These are phyloP conservation scores for Candida dajiaensis DNA, from an alignment of 805 yeast genomes.

Conservation along the genomic window DNA sequence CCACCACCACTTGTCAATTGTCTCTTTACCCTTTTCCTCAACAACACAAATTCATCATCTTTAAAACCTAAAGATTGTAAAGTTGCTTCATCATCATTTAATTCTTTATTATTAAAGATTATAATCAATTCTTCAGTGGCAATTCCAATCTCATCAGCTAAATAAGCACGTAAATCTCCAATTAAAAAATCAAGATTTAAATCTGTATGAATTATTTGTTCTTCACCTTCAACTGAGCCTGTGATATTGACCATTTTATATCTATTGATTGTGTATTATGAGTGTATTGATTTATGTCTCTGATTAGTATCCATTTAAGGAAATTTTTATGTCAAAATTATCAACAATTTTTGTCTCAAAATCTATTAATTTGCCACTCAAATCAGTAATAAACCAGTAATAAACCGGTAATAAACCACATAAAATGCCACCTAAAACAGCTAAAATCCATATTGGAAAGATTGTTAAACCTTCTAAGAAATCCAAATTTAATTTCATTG, in stretches of 20 bases:
- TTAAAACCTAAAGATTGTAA: constrained; percentile 42
- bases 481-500: neutral
- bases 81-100: constrained; percentile 14
- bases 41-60: constrained; percentile 50
- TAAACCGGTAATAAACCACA: no score
- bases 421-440: neutral
- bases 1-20: no score
- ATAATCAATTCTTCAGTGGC: neutral
- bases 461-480: neutral
- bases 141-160: constrained; percentile 20
- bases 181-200: constrained; percentile 59
- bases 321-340: no score
- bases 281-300: no score
- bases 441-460: neutral
- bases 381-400: no score
- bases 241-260: constrained; percentile 8
- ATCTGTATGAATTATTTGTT: constrained; percentile 38
- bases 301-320: no score
- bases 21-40: constrained; percentile 11
- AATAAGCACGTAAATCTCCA: constrained; percentile 63
- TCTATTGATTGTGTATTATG: no score
- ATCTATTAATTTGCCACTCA: no score
- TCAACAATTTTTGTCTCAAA: no score
- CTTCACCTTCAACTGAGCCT: constrained; percentile 14
- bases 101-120: neutral